Evolutionary conservation across 768 basidiomycete genomes (phyloP).

Genomic region (Leccinum disarticulatum): DNA sequence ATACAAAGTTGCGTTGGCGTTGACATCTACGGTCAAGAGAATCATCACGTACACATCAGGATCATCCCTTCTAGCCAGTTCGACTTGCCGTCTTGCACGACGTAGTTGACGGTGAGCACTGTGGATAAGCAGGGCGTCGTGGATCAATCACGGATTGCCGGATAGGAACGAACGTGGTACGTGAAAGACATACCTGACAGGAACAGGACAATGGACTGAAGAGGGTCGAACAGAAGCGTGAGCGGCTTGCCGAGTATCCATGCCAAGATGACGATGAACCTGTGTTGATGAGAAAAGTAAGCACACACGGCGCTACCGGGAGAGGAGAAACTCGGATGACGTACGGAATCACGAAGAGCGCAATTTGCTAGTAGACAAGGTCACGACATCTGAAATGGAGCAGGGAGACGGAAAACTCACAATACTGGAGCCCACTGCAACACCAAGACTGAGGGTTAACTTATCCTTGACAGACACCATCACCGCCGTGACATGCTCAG

Average conservation of each 20-base stretch:
- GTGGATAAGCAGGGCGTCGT: background rate
- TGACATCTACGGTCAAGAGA: no score
- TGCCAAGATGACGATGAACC: constrained; percentile 71
- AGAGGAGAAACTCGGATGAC: constrained; percentile 16
- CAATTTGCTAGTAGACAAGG: constrained; percentile 56
- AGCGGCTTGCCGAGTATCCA: constrained; percentile 83
- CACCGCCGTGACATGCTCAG: constrained; percentile 91
- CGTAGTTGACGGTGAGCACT: constrained; percentile 85
- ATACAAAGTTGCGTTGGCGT: background rate
- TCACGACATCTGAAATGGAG: background rate
- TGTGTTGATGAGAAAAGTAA: constrained; percentile 29
- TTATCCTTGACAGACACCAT: constrained; percentile 90
- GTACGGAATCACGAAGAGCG: constrained; percentile 65
- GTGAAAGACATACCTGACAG: constrained; percentile 24
- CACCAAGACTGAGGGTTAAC: constrained; percentile 80
- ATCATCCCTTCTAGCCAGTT: constrained; percentile 93
- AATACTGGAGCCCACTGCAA: constrained; percentile 86
- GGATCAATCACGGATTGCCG: background rate
- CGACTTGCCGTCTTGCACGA: constrained; percentile 81
- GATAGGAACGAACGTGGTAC: background rate
- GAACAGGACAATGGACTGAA: constrained; percentile 53
- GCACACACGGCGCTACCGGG: background rate
- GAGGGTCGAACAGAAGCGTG: constrained; percentile 83
- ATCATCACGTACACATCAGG: constrained; percentile 54
- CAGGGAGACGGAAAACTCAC: constrained; percentile 40